These are phyloP conservation scores for Phycomyces blakesleeanus DNA, from an alignment of 192 early-diverging fungal genomes.

Conservation along the genomic window DNA sequence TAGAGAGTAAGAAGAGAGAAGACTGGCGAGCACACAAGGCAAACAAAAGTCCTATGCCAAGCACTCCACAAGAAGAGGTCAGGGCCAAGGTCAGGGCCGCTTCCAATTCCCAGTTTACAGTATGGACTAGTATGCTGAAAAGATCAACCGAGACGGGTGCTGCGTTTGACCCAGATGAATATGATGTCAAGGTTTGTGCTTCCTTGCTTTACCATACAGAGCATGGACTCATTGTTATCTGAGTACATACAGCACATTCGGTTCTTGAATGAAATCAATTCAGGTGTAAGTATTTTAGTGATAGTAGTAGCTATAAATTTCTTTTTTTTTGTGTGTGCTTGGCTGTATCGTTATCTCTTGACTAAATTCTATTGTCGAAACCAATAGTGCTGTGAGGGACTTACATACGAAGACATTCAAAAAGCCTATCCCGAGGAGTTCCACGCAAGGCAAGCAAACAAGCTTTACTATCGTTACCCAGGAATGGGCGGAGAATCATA, in stretches of 20 bases:
- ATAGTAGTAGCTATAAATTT: too few species aligned
- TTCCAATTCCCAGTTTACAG: conserved; percentile 56
- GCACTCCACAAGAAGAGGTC: conserved; percentile 9
- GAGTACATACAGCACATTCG: conserved; percentile 54
- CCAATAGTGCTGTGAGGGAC: conserved; percentile 63
- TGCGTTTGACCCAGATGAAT: conserved; percentile 68
- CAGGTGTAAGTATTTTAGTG: conserved; percentile 66
- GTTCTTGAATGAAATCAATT: conserved; percentile 92
- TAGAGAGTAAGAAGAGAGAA: conserved; percentile 15
- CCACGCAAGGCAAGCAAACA: conserved; percentile 73
- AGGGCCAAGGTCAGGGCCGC: conserved; percentile 60
- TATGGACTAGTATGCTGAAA: conserved; percentile 89
- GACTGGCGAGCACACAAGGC: background rate
- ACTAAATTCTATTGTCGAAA: too few species aligned
- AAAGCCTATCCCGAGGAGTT: conserved; percentile 76
- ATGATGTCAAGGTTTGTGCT: conserved; percentile 59
- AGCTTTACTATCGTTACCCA: conserved; percentile 92
- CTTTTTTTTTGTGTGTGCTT: too few species aligned
- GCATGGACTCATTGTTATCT: conserved; percentile 1
- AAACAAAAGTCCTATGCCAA: background rate
- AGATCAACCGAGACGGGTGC: conserved; percentile 84
- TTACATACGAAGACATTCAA: conserved; percentile 81
- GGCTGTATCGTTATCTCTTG: too few species aligned
- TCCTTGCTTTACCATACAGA: background rate
- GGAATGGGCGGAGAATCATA: conserved; percentile 95